A percentile compares a stretch with the other conserved stretches of the same genome.
phyloP scores from a whole-genome alignment of 2,329 filamentous ascomycete species.

The Apiospora saccharicola region DNA sequence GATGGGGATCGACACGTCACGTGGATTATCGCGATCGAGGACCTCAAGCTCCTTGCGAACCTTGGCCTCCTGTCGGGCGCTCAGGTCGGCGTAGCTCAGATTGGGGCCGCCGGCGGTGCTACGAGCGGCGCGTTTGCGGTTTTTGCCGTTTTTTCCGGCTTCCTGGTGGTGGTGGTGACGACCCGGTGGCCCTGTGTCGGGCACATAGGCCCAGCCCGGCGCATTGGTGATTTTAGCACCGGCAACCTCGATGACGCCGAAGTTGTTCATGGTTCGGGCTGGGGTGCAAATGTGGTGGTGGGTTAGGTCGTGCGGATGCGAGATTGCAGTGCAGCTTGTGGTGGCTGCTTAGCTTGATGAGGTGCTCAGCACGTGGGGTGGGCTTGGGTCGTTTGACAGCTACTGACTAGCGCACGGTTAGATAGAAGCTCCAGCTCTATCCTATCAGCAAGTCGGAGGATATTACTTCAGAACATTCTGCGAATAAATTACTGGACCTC shows the following conservation, averaged over 20 bases:
- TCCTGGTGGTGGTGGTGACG: conserved; percentile 54
- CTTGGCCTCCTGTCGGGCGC: conserved; percentile 83
- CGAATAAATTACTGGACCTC: neutral
- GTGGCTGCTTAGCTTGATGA: neutral
- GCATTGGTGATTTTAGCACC: conserved; percentile 72
- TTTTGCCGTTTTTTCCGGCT: conserved; percentile 41
- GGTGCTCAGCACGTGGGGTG: neutral
- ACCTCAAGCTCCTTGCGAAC: conserved; percentile 82
- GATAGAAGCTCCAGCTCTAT: too few relatives aligned
- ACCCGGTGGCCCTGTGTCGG: conserved; percentile 71
- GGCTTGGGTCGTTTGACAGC: neutral
- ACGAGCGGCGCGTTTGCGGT: conserved; percentile 74
- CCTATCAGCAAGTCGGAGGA: too few relatives aligned
- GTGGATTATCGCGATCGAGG: conserved; percentile 80
- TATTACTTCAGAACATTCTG: too few relatives aligned
- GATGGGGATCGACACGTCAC: conserved; percentile 75
- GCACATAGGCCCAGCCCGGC: conserved; percentile 92
- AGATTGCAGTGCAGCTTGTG: neutral
- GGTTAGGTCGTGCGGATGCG: neutral
- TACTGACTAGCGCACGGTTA: too few relatives aligned
- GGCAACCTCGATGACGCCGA: conserved; percentile 84
- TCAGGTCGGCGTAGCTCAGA: conserved; percentile 68
- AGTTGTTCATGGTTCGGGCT: conserved; percentile 63
- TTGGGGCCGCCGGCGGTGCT: conserved; percentile 49
- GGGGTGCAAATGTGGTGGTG: neutral